phyloP scores from a whole-genome alignment of 495 filamentous ascomycete genomes.

The Penicillium maclennaniae region DNA sequence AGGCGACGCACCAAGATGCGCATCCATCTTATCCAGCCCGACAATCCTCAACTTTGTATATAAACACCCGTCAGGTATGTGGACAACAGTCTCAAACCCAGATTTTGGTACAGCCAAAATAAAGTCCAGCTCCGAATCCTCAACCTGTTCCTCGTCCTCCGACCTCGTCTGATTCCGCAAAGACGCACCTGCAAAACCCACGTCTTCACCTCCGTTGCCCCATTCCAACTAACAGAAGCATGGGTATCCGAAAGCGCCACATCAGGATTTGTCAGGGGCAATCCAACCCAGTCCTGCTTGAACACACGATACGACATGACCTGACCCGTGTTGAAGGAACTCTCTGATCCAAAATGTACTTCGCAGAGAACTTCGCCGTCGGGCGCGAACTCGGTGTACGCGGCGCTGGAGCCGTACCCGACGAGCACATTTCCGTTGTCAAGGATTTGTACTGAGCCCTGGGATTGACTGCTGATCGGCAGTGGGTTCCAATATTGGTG shows the following conservation, averaged over 20 bases:
- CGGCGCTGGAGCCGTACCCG: conserved; percentile 46
- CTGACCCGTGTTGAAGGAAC: conserved; percentile 22
- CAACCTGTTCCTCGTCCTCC: not conserved
- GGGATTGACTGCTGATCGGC: conserved; percentile 34
- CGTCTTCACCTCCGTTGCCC: conserved; percentile 36
- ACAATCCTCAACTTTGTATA: conserved; percentile 13
- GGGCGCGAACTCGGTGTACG: conserved; percentile 44
- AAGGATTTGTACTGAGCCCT: conserved; percentile 46
- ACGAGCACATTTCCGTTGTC: conserved; percentile 44
- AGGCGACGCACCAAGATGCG: conserved; percentile 1
- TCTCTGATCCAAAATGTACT: conserved; percentile 30
- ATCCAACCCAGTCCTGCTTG: conserved; percentile 36
- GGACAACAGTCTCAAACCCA: conserved; percentile 34
- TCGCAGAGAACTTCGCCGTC: conserved; percentile 30
- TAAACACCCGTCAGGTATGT: conserved; percentile 11
- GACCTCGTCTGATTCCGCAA: not conserved
- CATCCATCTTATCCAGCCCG: conserved; percentile 11
- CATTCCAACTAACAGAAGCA: conserved; percentile 40
- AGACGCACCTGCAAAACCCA: conserved; percentile 31
- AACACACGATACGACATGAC: conserved; percentile 37
- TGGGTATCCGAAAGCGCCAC: conserved; percentile 25
- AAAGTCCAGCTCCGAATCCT: conserved; percentile 13
- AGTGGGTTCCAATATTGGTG: conserved; percentile 34
- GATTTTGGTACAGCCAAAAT: conserved; percentile 25
- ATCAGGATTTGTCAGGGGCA: conserved; percentile 25